Conservation (phyloP, 805 yeast species). For the Nadsonia fulvescens region DNA sequence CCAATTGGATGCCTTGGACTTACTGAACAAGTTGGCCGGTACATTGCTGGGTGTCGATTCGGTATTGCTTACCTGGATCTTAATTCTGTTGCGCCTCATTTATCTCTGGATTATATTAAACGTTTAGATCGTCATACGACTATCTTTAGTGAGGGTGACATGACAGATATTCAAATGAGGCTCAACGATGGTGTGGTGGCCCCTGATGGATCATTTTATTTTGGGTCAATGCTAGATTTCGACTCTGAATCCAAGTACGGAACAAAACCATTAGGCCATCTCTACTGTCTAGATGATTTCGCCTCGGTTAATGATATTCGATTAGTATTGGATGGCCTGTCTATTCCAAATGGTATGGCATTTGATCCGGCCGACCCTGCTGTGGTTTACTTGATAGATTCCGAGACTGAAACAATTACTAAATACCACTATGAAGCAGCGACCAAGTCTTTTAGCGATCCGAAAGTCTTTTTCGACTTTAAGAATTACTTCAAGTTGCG, state of each 20-base stretch:
- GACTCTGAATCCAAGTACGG: conserved; percentile 14
- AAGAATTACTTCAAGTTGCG: conserved; percentile 11
- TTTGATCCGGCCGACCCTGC: conserved; percentile 27
- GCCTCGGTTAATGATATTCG: conserved; percentile 8
- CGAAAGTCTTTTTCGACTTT: conserved; percentile 22
- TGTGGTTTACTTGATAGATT: conserved; percentile 38
- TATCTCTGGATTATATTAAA: no score
- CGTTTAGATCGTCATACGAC: no score
- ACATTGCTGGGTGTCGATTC: no score
- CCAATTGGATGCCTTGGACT: no score
- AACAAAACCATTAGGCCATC: conserved; percentile 41
- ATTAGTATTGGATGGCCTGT: conserved; percentile 23
- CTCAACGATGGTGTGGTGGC: conserved; percentile 77
- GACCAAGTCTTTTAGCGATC: conserved; percentile 22
- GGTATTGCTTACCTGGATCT: no score
- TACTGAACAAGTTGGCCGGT: no score
- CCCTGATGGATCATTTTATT: conserved; percentile 57
- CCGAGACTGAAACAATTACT: conserved; percentile 29
- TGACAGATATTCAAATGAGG: no score
- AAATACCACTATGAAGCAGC: conserved; percentile 26
- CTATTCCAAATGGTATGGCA: conserved; percentile 57
- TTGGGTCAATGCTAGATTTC: conserved; percentile 47
- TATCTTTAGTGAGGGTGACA: no score
- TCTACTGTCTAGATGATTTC: conserved; percentile 20
- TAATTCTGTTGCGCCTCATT: no score